A percentile compares a stretch with the other conserved stretches of the same genome.
phyloP scores from a whole-genome alignment of 2,329 filamentous ascomycete genomes.

The Diplodia intermedia region DNA sequence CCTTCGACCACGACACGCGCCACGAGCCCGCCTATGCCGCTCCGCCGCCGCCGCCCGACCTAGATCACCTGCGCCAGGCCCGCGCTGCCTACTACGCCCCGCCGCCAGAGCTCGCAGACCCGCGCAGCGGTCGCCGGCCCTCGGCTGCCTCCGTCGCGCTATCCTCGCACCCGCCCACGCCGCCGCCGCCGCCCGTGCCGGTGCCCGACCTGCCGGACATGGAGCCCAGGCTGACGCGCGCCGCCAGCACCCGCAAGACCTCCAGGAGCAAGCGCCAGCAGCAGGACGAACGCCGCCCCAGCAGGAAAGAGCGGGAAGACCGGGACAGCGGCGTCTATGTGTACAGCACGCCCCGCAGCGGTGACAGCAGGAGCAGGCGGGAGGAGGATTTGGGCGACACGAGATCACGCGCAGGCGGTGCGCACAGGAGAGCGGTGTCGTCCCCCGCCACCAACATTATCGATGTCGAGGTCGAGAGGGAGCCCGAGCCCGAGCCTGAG shows the following conservation, averaged over 20 bases:
- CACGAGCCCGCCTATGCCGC: neutral
- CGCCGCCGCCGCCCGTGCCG: neutral
- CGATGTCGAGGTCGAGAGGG: slow-evolving; percentile 44
- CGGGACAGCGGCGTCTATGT: slow-evolving; percentile 29
- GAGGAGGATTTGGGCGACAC: slow-evolving; percentile 33
- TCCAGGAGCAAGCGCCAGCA: slow-evolving; percentile 38
- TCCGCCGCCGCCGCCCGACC: slow-evolving; percentile 39
- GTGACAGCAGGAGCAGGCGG: slow-evolving; percentile 16
- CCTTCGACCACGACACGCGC: neutral
- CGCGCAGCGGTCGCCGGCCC: slow-evolving; percentile 27
- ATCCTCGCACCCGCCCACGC: neutral
- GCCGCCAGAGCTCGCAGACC: slow-evolving; percentile 37
- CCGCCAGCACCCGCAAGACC: slow-evolving; percentile 32
- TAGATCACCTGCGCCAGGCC: slow-evolving; percentile 50
- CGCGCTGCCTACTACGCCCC: slow-evolving; percentile 49
- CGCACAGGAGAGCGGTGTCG: slow-evolving; percentile 44
- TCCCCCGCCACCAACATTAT: slow-evolving; percentile 39
- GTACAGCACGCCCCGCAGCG: slow-evolving; percentile 30
- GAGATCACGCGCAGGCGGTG: slow-evolving; percentile 42
- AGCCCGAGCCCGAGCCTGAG: slow-evolving; percentile 35
- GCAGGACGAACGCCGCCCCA: slow-evolving; percentile 37
- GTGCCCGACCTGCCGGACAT: slow-evolving; percentile 38
- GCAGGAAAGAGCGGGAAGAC: slow-evolving; percentile 29
- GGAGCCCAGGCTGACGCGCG: slow-evolving; percentile 39
- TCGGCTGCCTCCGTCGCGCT: neutral